A percentile compares a stretch with the other conserved stretches of the same genome.
Evolutionary conservation across 495 filamentous ascomycete genomes (phyloP).

Genomic region (Chaetomium cochliodes): DNA sequence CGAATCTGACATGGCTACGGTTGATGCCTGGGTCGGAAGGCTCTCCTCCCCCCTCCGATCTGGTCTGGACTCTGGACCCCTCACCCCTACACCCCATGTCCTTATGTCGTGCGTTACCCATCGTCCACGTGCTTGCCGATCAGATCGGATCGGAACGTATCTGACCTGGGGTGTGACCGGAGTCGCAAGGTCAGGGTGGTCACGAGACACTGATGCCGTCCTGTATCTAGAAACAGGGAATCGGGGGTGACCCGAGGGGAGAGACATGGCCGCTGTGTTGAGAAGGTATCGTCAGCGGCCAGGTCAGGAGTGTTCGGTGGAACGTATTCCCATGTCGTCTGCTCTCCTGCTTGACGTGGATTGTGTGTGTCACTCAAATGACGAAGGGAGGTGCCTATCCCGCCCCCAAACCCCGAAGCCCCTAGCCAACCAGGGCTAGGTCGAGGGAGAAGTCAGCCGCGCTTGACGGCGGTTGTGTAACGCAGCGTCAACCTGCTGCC

Average conservation of each 20-base stretch:
- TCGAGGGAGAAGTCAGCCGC: neutral
- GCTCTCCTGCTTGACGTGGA: neutral
- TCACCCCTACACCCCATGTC: neutral
- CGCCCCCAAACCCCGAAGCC: neutral
- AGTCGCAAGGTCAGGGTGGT: neutral
- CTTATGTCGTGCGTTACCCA: slow-evolving; percentile 2
- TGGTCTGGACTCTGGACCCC: slow-evolving; percentile 1
- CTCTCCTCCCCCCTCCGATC: neutral
- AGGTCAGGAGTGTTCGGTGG: neutral
- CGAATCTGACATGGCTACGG: neutral
- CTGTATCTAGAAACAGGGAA: neutral
- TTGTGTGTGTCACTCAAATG: neutral
- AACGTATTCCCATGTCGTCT: neutral
- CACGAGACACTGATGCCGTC: neutral
- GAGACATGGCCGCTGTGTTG: neutral
- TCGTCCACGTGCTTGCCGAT: slow-evolving; percentile 9
- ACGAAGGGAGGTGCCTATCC: neutral
- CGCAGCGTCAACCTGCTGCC: neutral
- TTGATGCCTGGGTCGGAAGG: slow-evolving; percentile 4
- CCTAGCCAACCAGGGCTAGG: neutral
- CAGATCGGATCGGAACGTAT: neutral
- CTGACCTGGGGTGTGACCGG: neutral
- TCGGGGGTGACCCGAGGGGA: neutral
- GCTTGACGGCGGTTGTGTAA: slow-evolving; percentile 8
- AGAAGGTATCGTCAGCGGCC: neutral